These are phyloP conservation scores for Ogataea nakhonphanomensis DNA, from an alignment of 805 yeast genomes.

Conservation along the genomic window DNA sequence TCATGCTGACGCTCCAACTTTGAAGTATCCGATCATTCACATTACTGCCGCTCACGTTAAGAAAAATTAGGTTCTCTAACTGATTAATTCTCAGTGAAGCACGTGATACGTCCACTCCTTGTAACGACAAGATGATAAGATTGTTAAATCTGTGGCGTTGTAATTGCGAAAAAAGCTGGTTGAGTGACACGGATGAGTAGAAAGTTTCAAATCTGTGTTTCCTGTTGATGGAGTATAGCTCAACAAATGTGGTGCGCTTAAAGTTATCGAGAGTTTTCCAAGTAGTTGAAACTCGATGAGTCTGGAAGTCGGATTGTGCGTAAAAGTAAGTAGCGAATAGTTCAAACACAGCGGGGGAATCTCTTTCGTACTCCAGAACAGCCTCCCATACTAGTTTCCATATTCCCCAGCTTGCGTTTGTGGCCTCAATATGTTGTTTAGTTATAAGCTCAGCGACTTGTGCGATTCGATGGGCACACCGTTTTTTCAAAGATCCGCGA, in stretches of 20 bases:
- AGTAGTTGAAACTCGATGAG: slow-evolving; percentile 21
- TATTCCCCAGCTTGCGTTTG: slow-evolving; percentile 23
- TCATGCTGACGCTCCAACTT: slow-evolving; percentile 26
- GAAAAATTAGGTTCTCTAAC: slow-evolving; percentile 14
- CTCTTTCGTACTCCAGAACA: slow-evolving; percentile 29
- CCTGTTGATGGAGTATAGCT: slow-evolving; percentile 14
- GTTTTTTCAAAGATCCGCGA: slow-evolving; percentile 21
- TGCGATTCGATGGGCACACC: slow-evolving; percentile 29
- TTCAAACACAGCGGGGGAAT: slow-evolving; percentile 28
- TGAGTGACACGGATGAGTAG: slow-evolving; percentile 24
- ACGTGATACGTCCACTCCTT: slow-evolving; percentile 11
- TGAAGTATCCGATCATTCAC: slow-evolving; percentile 22
- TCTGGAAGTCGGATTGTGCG: slow-evolving; percentile 11
- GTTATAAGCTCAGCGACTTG: slow-evolving; percentile 21
- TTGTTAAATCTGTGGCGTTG: slow-evolving; percentile 8
- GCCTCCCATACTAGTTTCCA: slow-evolving; percentile 35
- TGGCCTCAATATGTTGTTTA: slow-evolving; percentile 19
- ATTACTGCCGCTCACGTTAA: slow-evolving; percentile 21
- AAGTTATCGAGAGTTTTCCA: slow-evolving; percentile 14
- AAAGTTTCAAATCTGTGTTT: slow-evolving; percentile 37
- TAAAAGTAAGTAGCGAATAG: slow-evolving; percentile 28
- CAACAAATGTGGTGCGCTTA: slow-evolving; percentile 18
- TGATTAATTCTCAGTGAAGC: slow-evolving; percentile 4
- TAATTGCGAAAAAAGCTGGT: slow-evolving; percentile 13
- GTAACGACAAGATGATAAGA: slow-evolving; percentile 20